Conservation (phyloP, 768 basidiomycete genomes). For the Lentinula sp. region DNA sequence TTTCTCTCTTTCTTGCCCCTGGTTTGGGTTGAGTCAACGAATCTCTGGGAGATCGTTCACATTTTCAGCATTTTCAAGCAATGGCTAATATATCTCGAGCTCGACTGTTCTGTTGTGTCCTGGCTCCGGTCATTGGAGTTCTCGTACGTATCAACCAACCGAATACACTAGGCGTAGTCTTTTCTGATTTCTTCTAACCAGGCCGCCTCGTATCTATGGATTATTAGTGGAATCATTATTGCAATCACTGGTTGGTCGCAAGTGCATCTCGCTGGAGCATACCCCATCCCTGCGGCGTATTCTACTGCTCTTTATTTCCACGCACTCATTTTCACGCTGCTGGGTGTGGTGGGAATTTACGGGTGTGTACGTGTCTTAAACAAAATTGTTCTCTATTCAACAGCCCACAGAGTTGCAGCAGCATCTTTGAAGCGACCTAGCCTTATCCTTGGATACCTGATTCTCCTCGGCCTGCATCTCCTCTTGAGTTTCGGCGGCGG, state of each 20-base stretch:
- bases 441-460: slow-evolving; percentile 38
- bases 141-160: neutral
- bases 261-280: slow-evolving; percentile 35
- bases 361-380: slow-evolving; percentile 33
- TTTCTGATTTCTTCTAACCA: slow-evolving; percentile 9
- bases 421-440: slow-evolving; percentile 31
- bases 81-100: slow-evolving; percentile 3
- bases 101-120: neutral
- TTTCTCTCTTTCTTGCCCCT: slow-evolving; percentile 1
- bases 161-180: neutral
- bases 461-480: slow-evolving; percentile 38
- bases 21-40: slow-evolving; percentile 5
- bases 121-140: neutral
- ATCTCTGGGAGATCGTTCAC: slow-evolving; percentile 5
- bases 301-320: slow-evolving; percentile 41
- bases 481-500: slow-evolving; percentile 41
- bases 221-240: slow-evolving; percentile 36
- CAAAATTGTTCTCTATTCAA: neutral
- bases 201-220: slow-evolving; percentile 36
- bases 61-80: neutral
- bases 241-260: slow-evolving; percentile 41
- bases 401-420: slow-evolving; percentile 34
- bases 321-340: slow-evolving; percentile 38
- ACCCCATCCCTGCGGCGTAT: slow-evolving; percentile 29
- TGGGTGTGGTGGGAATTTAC: slow-evolving; percentile 40